Conservation (phyloP, 495 filamentous ascomycete genomes). For the Clohesyomyces aquaticus region DNA sequence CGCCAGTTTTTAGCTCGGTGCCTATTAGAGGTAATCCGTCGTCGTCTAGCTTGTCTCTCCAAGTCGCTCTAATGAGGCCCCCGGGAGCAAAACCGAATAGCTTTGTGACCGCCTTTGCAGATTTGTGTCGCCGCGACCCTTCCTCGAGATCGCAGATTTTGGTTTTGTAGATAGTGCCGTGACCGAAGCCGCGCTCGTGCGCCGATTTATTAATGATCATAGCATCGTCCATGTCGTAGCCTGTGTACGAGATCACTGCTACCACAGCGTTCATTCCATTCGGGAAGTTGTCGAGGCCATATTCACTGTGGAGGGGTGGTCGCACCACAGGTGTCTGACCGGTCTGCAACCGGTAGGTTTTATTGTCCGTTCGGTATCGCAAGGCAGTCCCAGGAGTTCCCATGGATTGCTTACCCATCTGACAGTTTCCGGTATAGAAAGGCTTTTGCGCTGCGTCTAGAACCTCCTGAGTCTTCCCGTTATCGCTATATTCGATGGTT, state of each 20-base stretch:
- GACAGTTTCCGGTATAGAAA: too few species aligned
- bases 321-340: slow-evolving; percentile 95
- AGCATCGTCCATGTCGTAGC: slow-evolving; percentile 99
- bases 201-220: slow-evolving; percentile 99
- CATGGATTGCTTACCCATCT: slow-evolving; percentile 99
- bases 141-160: slow-evolving; percentile 84
- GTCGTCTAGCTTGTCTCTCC: slow-evolving; percentile 71
- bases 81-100: slow-evolving; percentile 85
- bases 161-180: slow-evolving; percentile 97
- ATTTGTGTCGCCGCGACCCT: slow-evolving; percentile 60
- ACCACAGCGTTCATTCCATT: slow-evolving; percentile 97
- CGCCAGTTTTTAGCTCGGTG: slow-evolving; percentile 72
- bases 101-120: slow-evolving; percentile 64
- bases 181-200: slow-evolving; percentile 94
- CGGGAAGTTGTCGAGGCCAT: slow-evolving; percentile 97
- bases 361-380: slow-evolving; percentile 92
- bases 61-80: slow-evolving; percentile 64
- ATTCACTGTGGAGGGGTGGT: slow-evolving; percentile 88
- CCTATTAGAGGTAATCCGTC: slow-evolving; percentile 87
- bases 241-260: slow-evolving; percentile 97
- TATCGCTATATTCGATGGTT: too few species aligned
- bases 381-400: slow-evolving; percentile 90
- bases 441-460: too few species aligned
- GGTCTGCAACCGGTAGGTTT: slow-evolving; percentile 90
- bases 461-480: too few species aligned